Base-by-base conservation (phyloP, 306 rosid species). In the Quercus gilva region DNA sequence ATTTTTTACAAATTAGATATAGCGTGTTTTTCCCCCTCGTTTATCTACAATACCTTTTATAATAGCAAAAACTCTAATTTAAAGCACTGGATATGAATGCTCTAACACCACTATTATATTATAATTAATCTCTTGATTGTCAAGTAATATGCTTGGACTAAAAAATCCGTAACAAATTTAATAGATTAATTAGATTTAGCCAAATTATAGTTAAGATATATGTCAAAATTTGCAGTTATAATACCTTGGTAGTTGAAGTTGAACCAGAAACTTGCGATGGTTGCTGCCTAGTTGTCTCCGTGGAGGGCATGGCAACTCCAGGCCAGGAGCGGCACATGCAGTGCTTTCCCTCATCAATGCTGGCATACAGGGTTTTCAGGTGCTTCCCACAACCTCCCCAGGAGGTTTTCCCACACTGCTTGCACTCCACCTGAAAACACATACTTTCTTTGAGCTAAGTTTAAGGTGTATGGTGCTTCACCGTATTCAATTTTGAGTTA, bases 291-390 rank as follows among this genome's bases (percentile, higher is more conserved):
- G 81, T 1, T 1, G 43, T 26, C 5, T 17, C 56, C 0, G n/a
- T 43, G 1, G 89, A 25, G 26, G 84, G 75, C 0, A 76, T 77
- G 23, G 60, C 76, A 51, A 90, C 82, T 14, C 94, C 97, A n/a
- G 93, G 97, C 95, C 97, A 92, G 0, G 92, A 67, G 68, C 90
- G 89, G 82, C 95, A 92, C 87, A 79, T 82, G 85, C 95, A 90
- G 21, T 80, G 97, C 81, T 86, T 90, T 11, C 91, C 94, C 55
- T 87, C 52, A 2, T 92, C 90, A 3, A 92, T 92, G 83, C 84
- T 74, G 5, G 25, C 43, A n/a, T 89, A 87, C 13, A 92, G 63
- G 11, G 78, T n/a, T 8, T 20, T 17, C 72, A 90, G 67, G 76
- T 89, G 97, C 21, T 70, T 72, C 0, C 93, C 93, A 57, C 97